A percentile compares a stretch with the other conserved stretches of the same genome.
Conservation (phyloP, 2,329 filamentous ascomycete species). For the Pseudogymnoascus destructans region DNA sequence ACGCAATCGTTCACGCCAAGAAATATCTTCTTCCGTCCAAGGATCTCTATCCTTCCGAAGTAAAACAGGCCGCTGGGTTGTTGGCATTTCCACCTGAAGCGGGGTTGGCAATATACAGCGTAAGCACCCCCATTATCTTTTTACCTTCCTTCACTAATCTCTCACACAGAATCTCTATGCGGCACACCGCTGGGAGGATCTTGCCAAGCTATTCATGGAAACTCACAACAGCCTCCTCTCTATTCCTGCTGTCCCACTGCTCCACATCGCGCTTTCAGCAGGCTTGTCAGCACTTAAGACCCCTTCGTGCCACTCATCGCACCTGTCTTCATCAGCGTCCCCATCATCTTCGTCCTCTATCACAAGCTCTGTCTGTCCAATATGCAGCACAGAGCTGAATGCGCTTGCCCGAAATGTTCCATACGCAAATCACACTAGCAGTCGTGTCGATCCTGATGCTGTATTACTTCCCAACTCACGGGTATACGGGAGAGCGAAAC, state of each 20-base stretch:
- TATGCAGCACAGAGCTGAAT: constrained; percentile 91
- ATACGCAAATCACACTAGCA: constrained; percentile 91
- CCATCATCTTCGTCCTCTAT: constrained; percentile 23
- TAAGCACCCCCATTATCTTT: neutral
- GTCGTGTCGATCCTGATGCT: constrained; percentile 77
- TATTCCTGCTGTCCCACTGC: constrained; percentile 67
- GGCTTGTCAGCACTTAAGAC: constrained; percentile 93
- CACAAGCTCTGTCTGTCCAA: constrained; percentile 68
- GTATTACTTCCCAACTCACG: constrained; percentile 77
- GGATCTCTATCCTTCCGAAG: constrained; percentile 53
- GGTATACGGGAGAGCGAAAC: constrained; percentile 64
- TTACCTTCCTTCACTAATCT: neutral
- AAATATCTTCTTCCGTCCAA: constrained; percentile 65
- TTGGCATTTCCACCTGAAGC: constrained; percentile 58
- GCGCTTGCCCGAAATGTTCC: constrained; percentile 78
- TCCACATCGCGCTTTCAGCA: constrained; percentile 82
- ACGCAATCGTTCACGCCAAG: constrained; percentile 70
- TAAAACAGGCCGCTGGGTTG: constrained; percentile 63
- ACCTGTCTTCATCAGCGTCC: constrained; percentile 19
- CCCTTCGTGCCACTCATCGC: constrained; percentile 66
- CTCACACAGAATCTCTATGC: constrained; percentile 54
- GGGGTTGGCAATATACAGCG: constrained; percentile 41
- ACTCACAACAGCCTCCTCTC: constrained; percentile 80
- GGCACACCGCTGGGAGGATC: constrained; percentile 55
- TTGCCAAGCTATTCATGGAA: constrained; percentile 67